Evolutionary conservation across 1,139 yeast species (phyloP), one percentile per base, ranked within the genome.

Genomic region (Saccharomyces hybrid): DNA sequence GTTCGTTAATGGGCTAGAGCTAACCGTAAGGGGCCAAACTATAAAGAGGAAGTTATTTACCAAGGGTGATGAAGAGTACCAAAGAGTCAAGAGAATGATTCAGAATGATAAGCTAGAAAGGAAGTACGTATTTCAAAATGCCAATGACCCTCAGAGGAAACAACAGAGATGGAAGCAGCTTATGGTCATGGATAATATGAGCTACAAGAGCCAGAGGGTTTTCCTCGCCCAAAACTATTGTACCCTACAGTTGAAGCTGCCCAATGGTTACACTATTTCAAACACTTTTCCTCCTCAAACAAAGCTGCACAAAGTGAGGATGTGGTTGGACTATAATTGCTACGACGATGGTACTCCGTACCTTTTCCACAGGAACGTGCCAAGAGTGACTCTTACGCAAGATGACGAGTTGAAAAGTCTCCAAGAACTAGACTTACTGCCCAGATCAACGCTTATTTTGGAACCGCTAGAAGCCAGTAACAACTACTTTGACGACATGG

Each of bases 381-480:
- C 80, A n/a, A 70, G 77, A 32, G 60, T 64, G 14, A 70, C 75
- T 1, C 79, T 76, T 58, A 71, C 77, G 2, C 80, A 77, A 13
- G 73, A 76, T 7, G 85, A 84, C 53, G 90, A 85, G 63, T 73
- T 75, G 54, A 66, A 66, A 51, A 68, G 79, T 3, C 72, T 86
- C 47, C 65, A 62, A 26, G 76, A 73, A 4, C 72, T 86, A 50
- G 80, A 77, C 7, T 72, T 86, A 54, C 71, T 77, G 13, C 93
- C 95, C 1, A 74, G 91, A 52, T 82, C 89, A 13, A 87, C 84
- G 0, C 69, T 86, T 49, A 80, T 84, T 25, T 28, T 51, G 29
- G 48, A 51, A 11, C 46, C 53, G 23, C 48, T 51, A 11, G 41
- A 38, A 38, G 25, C 11, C 44, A 11, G 8, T 9, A 38, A 16